phyloP scores from a whole-genome alignment of 108 stramenopile species.

The Cyclotella atomus region DNA sequence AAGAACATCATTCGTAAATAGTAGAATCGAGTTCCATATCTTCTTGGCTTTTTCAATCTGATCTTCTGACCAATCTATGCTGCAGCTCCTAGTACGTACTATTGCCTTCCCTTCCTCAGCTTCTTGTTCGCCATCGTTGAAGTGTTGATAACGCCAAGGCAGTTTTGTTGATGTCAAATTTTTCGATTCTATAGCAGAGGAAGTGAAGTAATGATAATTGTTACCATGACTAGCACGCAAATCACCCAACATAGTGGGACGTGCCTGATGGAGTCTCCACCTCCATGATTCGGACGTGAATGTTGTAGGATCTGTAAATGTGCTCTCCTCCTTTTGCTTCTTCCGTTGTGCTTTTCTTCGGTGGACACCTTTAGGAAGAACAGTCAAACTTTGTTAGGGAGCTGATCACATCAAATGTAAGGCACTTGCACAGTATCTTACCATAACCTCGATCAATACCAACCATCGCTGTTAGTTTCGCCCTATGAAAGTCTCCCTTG shows the following conservation, averaged over 20 bases:
- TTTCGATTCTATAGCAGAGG: conserved; percentile 12
- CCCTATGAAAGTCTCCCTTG: conserved; percentile 34
- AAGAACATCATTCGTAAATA: conserved; percentile 34
- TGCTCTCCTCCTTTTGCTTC: conserved; percentile 36
- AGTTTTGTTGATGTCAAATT: conserved; percentile 22
- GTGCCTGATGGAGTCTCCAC: conserved; percentile 50
- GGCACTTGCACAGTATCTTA: not conserved
- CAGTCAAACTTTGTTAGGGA: not conserved
- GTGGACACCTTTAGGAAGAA: conserved; percentile 27
- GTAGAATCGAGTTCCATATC: conserved; percentile 44
- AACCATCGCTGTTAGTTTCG: conserved; percentile 46
- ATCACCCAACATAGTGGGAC: conserved; percentile 46
- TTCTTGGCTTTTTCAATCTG: conserved; percentile 51
- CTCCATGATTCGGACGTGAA: conserved; percentile 54
- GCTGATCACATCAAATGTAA: not conserved
- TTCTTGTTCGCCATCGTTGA: conserved; percentile 1
- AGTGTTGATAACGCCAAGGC: conserved; percentile 40
- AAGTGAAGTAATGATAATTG: conserved; percentile 44
- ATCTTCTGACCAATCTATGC: conserved; percentile 35
- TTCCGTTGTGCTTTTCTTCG: conserved; percentile 41
- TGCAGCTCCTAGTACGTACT: conserved; percentile 23
- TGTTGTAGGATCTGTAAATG: conserved; percentile 39
- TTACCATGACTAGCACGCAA: conserved; percentile 25
- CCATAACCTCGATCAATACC: conserved; percentile 47
- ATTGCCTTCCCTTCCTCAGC: conserved; percentile 11